Evolutionary conservation across 495 filamentous ascomycete species (phyloP), one percentile per base, ranked within the genome.

Genomic region (Pyrenula aspistea): DNA sequence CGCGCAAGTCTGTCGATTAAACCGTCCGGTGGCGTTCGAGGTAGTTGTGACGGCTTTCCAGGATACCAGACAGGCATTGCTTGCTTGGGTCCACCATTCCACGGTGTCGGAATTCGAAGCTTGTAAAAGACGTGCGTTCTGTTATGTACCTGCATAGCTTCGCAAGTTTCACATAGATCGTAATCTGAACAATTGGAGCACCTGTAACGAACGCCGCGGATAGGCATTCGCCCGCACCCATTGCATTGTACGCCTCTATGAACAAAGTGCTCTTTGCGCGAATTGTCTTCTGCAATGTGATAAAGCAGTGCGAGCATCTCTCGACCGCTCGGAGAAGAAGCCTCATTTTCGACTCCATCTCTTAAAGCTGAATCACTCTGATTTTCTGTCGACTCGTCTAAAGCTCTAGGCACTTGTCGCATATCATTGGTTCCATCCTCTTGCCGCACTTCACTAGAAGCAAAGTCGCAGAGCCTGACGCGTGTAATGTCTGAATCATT

Each of bases 41-140:
- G 76, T 56, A 86, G 73, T 59, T 75, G 78, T 48, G 82, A 75
- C 2, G 91, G 90, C 63, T 92, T 88, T 20, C 93, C 94, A 10
- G 94, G 87, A 67, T 97, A 97, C 84, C 87, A 92, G 2, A 89
- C 81, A 2, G 87, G 84, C 60, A 88, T 83, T 12, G 83, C 82
- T 65, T 90, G 82, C 53, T 78, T 72, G 11, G 82, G 80, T 50
- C 80, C 83, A 2, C 83, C 80, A 52, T 21, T 20, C 22, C 19
- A 20, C 0, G 86, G 84, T 2, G 83, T 80, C 4, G 88, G 88
- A 42, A 91, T 84, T 12, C 81, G 79, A 56, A 91, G 85, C 68
- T 97, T 97, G 75, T 92, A 95, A 75, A 98, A 96, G 49, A 98
- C 74, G 71, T 98, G 93, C 0, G 91, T 95, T 70, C 92, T 95